Evolutionary conservation across 1,139 yeast species (phyloP), one percentile per base, ranked within the genome.

Genomic region (Nakaseomyces bracarensis): DNA sequence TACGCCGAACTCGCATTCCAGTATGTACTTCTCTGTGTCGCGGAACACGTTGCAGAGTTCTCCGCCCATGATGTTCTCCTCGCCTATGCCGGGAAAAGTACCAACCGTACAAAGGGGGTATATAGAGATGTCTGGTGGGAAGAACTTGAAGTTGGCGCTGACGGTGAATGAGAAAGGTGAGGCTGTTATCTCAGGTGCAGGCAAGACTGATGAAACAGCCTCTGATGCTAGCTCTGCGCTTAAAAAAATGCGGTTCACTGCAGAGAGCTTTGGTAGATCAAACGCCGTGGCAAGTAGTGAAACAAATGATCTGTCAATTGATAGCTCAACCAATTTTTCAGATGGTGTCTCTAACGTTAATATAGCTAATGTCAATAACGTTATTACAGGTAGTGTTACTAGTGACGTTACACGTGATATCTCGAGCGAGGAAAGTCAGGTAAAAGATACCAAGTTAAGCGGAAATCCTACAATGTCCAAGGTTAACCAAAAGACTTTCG

Each of bases 131-230:
- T n/a, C n/a, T n/a, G n/a, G n/a, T 14, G 28, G 33, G 14, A 28
- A 18, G 22, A 15, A 11, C 18, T 13, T 33, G 26, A 33, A 33
- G 26, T 48, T 53, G 36, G 46, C 51, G 14, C 43, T 53, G 41
- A 50, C 51, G 22, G 47, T 53, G 22, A 54, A 51, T n/a, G 49
- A 46, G 23, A 48, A 52, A 28, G 57, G 57, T 8, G 52, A 52
- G 27, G 57, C 57, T 27, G 45, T 46, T 9, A 50, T 50, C 27
- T 52, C 51, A 7, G 49, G 48, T 13, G 36, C 26, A 7, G 36
- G 36, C 18, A 21, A 33, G n/a, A 20, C 11, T 19, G 34, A 30
- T 30, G 18, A 7, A 6, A n/a, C 34, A 30, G 34, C 34, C 21
- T 18, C 34, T 14, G 27, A 25, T 25, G 27, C 27, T 25, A 10